Conservation (phyloP, 1,139 yeast genomes). For the Taphrina flavorubra region DNA sequence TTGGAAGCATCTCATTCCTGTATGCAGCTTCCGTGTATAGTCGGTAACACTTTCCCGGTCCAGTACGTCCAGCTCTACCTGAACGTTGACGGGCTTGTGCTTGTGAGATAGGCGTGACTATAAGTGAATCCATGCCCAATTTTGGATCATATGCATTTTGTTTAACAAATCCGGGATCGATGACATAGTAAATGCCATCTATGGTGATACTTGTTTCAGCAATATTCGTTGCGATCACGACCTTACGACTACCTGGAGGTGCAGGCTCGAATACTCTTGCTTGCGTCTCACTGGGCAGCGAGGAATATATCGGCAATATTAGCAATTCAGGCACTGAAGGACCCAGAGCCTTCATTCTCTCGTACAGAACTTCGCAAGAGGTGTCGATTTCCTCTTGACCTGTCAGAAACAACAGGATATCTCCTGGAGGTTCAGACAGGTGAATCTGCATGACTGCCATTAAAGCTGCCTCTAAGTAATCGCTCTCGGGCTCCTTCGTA, state of each 20-base stretch:
- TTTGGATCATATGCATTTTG: conserved; percentile 80
- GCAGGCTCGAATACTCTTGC: conserved; percentile 84
- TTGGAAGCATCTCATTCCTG: conserved; percentile 72
- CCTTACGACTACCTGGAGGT: conserved; percentile 77
- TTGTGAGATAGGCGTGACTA: conserved; percentile 83
- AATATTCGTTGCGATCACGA: conserved; percentile 91
- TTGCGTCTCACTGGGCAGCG: conserved; percentile 83
- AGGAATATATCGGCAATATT: conserved; percentile 89
- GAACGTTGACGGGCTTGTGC: conserved; percentile 97
- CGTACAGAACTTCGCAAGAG: conserved; percentile 74
- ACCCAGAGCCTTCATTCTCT: conserved; percentile 71
- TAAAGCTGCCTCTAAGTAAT: conserved; percentile 88
- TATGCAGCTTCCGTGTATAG: conserved; percentile 87
- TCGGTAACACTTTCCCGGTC: conserved; percentile 93
- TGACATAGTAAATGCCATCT: conserved; percentile 85
- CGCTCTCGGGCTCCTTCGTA: conserved; percentile 66
- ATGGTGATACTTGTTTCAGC: conserved; percentile 97
- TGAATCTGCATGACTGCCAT: conserved; percentile 81
- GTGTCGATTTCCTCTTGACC: conserved; percentile 98
- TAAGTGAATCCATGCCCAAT: conserved; percentile 88
- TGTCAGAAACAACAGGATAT: conserved; percentile 89
- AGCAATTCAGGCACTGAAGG: conserved; percentile 67
- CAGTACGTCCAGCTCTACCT: conserved; percentile 96
- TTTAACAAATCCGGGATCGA: conserved; percentile 93
- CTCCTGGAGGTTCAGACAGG: conserved; percentile 71